Evolutionary conservation across 768 basidiomycete species (phyloP).

Genomic region (Mrakia hoshinonis): DNA sequence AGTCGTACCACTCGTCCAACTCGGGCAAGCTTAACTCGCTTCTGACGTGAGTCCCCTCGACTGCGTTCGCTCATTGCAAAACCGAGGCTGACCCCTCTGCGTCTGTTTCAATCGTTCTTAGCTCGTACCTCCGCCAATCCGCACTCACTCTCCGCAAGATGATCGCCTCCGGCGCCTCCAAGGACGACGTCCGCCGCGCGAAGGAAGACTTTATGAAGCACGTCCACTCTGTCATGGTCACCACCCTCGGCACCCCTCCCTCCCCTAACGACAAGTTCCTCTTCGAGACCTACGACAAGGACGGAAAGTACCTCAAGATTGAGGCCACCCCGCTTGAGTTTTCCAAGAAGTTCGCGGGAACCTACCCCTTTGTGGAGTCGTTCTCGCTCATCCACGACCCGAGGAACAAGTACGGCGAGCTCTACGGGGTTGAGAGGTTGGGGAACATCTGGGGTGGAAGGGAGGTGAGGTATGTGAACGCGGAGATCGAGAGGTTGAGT

Average conservation of each 20-base stretch:
- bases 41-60: conserved; percentile 51
- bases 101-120: not conserved
- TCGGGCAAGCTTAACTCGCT: conserved; percentile 65
- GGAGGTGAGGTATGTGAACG: conserved; percentile 58
- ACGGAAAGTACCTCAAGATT: conserved; percentile 66
- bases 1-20: conserved; percentile 71
- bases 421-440: conserved; percentile 85
- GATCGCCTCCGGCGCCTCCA: conserved; percentile 49
- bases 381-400: conserved; percentile 96
- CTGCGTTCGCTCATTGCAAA: no score
- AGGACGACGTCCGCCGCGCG: conserved; percentile 9
- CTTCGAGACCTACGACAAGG: conserved; percentile 82
- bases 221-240: not conserved
- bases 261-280: conserved; percentile 57
- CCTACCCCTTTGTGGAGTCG: conserved; percentile 53
- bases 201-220: conserved; percentile 15
- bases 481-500: conserved; percentile 72
- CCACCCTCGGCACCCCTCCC: conserved; percentile 77
- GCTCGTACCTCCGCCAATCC: conserved; percentile 68
- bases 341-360: conserved; percentile 46
- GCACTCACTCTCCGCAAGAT: conserved; percentile 68
- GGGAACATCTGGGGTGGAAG: conserved; percentile 81
- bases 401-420: conserved; percentile 66
- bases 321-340: conserved; percentile 74
- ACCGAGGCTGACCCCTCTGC: not conserved